Evolutionary conservation across 2,329 filamentous ascomycete species (phyloP), one percentile per base, ranked within the genome.

Genomic region (Parastagonospora avenae): DNA sequence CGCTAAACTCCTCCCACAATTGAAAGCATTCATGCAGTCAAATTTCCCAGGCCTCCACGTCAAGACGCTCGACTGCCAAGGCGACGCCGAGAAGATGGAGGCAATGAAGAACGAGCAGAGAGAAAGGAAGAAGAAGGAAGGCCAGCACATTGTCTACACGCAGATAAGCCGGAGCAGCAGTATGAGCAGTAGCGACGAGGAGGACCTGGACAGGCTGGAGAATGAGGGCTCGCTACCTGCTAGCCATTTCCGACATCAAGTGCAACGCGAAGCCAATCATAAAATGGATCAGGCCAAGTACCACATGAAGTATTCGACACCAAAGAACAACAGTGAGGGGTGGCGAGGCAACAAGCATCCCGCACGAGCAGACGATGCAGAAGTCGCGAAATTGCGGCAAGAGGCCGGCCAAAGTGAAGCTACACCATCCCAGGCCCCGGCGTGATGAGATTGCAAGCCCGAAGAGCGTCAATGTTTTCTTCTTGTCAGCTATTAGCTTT

Each of bases 11-110:
- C 81, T 97, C 1, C 89, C 90, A 0, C 71, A 86, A 0, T 79
- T 97, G 1, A 85, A 87, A 45, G 67, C 79, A 9, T 96, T 91
- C 67, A 75, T 97, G 2, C 77, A 86, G 29, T 74, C 72, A 19
- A 91, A 93, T 59, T 85, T 97, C 30, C 90, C 90, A 0, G 91
- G 90, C 0, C 76, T 97, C 1, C 85, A 88, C 44, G 79, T 96
- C 39, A 79, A 86, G 0, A 85, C 85, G 0, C 83, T 93, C 62
- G 88, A 92, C 67, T 95, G 90, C 76, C 80, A 84, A 53, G 75
- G 72, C 33, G 90, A 91, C 49, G 89, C 90, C 8, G 82, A 92
- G 52, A 80, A 85, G 58, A 87, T 96, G 74, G 76, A 81, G 37
- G 79, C 85, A 53, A 82, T 95, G 78, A 97, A 97, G 79, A 76